These are phyloP conservation scores for Afroboletus lepidellus DNA, from an alignment of 1,284 basidiomycete species.

Conservation along the genomic window DNA sequence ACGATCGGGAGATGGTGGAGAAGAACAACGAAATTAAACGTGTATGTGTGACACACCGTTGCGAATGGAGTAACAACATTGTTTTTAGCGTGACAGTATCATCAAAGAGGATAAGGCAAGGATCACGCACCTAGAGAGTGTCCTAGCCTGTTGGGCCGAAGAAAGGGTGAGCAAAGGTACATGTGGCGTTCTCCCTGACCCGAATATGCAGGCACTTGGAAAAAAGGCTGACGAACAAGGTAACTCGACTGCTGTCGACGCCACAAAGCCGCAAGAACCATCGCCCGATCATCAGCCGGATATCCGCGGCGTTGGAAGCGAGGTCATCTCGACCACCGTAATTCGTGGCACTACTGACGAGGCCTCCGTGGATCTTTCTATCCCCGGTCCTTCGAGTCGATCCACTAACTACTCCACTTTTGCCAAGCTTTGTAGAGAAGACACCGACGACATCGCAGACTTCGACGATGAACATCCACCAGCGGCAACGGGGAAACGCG, in stretches of 20 bases:
- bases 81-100: conserved; percentile 43
- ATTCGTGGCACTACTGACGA: conserved; percentile 8
- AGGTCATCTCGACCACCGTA: conserved; percentile 9
- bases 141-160: conserved; percentile 41
- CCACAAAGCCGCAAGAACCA: conserved; percentile 11
- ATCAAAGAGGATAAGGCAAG: conserved; percentile 39
- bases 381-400: conserved; percentile 20
- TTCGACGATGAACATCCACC: conserved; percentile 21
- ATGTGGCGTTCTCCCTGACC: conserved; percentile 15
- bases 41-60: conserved; percentile 32
- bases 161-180: conserved; percentile 33
- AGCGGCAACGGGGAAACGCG: conserved; percentile 26
- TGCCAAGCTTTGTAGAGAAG: conserved; percentile 28
- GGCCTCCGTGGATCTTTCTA: conserved; percentile 13
- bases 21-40: conserved; percentile 53
- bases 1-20: conserved; percentile 48
- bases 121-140: conserved; percentile 43
- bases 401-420: conserved; percentile 23
- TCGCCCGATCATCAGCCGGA: conserved; percentile 17
- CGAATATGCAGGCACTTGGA: conserved; percentile 15
- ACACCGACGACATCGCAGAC: conserved; percentile 29
- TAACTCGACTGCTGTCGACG: conserved; percentile 10
- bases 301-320: conserved; percentile 20
- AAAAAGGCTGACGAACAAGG: conserved; percentile 19
- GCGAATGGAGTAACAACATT: conserved; percentile 3